phyloP scores from a whole-genome alignment of 106 monocot species.

The Iris macrosiphon region DNA sequence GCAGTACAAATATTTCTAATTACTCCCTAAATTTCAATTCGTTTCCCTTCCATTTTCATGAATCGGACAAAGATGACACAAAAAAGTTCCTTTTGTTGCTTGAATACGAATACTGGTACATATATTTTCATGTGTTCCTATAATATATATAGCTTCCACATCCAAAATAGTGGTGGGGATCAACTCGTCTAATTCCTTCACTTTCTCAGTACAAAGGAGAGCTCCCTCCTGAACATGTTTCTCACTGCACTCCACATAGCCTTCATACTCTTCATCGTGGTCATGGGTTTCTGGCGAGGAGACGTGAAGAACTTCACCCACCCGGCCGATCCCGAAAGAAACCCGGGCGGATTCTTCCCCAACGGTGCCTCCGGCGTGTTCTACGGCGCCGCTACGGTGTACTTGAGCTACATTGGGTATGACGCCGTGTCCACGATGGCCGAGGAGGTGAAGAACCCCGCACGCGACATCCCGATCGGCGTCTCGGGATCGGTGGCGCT shows the following conservation, averaged over 20 bases:
- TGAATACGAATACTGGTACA: no score
- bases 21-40: no score
- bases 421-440: constrained; percentile 99
- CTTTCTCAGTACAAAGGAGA: constrained; percentile 66
- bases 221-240: constrained; percentile 75
- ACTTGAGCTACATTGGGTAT: constrained; percentile 94
- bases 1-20: no score
- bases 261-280: constrained; percentile 87
- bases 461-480: constrained; percentile 82
- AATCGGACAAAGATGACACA: no score
- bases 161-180: no score
- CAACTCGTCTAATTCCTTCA: no score
- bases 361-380: constrained; percentile 66
- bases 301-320: constrained; percentile 47
- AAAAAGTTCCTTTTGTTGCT: no score
- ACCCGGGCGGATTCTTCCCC: constrained; percentile 70
- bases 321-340: constrained; percentile 36
- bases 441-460: constrained; percentile 75
- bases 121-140: no score
- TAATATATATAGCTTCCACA: no score
- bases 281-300: constrained; percentile 68
- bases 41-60: no score
- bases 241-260: constrained; percentile 61
- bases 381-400: constrained; percentile 76
- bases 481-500: constrained; percentile 81